Evolutionary conservation across 495 filamentous ascomycete species (phyloP), one percentile per base, ranked within the genome.

Genomic region (Parathielavia hyrcaniae): DNA sequence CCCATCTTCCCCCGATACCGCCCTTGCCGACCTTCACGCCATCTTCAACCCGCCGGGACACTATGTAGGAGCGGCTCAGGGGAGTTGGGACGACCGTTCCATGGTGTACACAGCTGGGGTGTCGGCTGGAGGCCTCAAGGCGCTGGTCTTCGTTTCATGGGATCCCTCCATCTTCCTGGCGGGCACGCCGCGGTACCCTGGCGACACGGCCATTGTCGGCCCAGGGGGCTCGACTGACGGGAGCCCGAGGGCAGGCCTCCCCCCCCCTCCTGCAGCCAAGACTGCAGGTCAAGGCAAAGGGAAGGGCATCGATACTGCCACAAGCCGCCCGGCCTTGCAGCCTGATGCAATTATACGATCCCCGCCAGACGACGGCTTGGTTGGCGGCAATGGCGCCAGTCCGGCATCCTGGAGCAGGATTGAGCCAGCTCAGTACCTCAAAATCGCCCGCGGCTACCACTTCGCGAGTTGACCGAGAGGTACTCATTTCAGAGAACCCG

Each of bases 141-240:
- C 79, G 0, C 62, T 89, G 34, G 70, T 87, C 9, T 75, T 87
- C 39, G 65, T 89, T 50, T 83, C 78, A 38, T 89, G 86, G 62
- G 85, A 89, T 61, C 80, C 85, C 0, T 61, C 73, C 11, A 62
- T 73, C 14, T 47, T 49, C 14, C 53, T 73, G 19, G 30, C 51
- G 13, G 67, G 66, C 0, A 53, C 57, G 16, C 12, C 59, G 34
- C 52, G 51, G 39, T 70, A 66, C 40, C 55, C 60, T 19, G 58
- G 62, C 23, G 36, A 52, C 38, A 17, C 47, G 39, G 11, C 19
- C 16, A 13, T 55, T 19, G 43, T 19, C 49, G 26, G n/a, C 4
- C 32, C 50, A 3, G 45, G 41, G 8, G 22, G 26, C 8, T 22
- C 22, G 35, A 43, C 52, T 50, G 43, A 51, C 34, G 64, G 62